Conservation (phyloP, 495 filamentous ascomycete genomes). For the Xylaria cubensis region DNA sequence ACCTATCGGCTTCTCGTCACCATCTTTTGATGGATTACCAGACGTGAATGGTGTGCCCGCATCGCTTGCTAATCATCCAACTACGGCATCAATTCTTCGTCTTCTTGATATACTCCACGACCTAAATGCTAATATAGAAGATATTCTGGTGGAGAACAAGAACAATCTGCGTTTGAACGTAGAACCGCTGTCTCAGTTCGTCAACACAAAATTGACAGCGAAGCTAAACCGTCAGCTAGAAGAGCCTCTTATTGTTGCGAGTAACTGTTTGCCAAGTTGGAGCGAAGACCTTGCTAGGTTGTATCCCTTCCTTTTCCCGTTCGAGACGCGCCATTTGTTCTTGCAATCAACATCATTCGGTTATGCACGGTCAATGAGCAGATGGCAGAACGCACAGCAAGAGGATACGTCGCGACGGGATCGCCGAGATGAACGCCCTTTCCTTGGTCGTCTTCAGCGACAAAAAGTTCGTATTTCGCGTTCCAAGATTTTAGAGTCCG, state of each 20-base stretch:
- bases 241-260: conserved; percentile 97
- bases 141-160: conserved; percentile 90
- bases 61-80: conserved; percentile 84
- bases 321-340: conserved; percentile 97
- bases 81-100: conserved; percentile 85
- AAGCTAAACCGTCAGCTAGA: conserved; percentile 97
- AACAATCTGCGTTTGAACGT: conserved; percentile 70
- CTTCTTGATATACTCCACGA: conserved; percentile 91
- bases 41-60: conserved; percentile 65
- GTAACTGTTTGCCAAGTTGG: conserved; percentile 95
- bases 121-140: conserved; percentile 92
- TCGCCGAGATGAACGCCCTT: conserved; percentile 86
- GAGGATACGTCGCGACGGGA: conserved; percentile 80
- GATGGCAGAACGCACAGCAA: conserved; percentile 93
- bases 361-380: conserved; percentile 95
- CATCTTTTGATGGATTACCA: conserved; percentile 50
- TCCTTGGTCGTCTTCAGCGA: conserved; percentile 90
- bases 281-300: conserved; percentile 95
- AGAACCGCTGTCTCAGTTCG: conserved; percentile 92
- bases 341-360: conserved; percentile 98
- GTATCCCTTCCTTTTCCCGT: conserved; percentile 98
- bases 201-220: conserved; percentile 99
- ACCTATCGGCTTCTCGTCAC: conserved; percentile 65
- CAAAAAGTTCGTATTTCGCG: conserved; percentile 98
- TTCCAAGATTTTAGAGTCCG: conserved; percentile 91